Conservation (phyloP, 768 basidiomycete genomes). For the Mycena maculata region DNA sequence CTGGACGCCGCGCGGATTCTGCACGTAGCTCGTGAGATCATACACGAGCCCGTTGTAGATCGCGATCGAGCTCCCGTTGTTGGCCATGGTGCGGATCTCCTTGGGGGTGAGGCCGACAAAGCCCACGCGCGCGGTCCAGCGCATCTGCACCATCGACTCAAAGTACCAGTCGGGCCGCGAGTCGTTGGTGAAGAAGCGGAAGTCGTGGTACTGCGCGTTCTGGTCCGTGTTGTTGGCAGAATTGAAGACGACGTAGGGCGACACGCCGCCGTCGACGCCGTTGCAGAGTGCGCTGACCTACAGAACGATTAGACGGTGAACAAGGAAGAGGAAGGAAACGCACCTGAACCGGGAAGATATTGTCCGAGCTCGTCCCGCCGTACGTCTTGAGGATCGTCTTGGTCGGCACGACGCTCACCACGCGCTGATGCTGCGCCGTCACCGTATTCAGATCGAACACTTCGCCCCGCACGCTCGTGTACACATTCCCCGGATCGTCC, state of each 20-base stretch:
- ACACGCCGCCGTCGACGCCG: constrained; percentile 83
- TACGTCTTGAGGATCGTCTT: constrained; percentile 82
- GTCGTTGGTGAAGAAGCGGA: constrained; percentile 89
- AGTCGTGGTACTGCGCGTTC: constrained; percentile 93
- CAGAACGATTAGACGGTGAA: constrained; percentile 1
- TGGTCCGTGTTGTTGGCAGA: constrained; percentile 80
- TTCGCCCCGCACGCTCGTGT: constrained; percentile 89
- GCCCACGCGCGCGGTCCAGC: constrained; percentile 88
- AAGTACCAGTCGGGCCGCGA: constrained; percentile 99
- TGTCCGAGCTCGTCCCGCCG: constrained; percentile 79
- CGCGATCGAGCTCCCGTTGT: constrained; percentile 72
- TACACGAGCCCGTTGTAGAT: constrained; percentile 91
- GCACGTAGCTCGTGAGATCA: constrained; percentile 86
- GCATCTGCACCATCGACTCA: constrained; percentile 92
- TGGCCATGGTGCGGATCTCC: constrained; percentile 79
- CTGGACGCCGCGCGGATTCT: constrained; percentile 67
- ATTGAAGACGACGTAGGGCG: constrained; percentile 84
- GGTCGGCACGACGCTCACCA: constrained; percentile 77
- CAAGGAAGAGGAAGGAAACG: constrained; percentile 28
- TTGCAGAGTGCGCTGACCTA: constrained; percentile 94
- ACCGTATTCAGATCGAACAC: constrained; percentile 88
- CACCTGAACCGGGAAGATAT: constrained; percentile 95
- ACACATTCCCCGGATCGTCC: constrained; percentile 78
- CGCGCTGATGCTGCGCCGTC: constrained; percentile 72
- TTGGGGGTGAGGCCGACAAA: constrained; percentile 87